phyloP scores from a whole-genome alignment of 768 basidiomycete species.

The Pisolithus microcarpus region DNA sequence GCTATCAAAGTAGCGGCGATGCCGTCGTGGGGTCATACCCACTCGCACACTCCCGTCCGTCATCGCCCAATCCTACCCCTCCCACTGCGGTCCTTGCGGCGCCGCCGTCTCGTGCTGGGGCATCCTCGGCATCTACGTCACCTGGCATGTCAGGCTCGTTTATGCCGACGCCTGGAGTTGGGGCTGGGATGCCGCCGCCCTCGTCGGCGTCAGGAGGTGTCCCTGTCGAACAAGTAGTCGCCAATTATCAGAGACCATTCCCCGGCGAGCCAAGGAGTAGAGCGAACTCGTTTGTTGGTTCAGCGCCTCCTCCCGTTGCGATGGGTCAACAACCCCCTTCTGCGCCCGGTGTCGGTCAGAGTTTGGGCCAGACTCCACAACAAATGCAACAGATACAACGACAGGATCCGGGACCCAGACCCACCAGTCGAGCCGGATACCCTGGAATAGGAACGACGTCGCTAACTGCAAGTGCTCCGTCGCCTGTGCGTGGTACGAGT shows the following conservation, averaged over 20 bases:
- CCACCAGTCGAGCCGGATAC: conserved; percentile 59
- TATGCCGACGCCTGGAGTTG: too few species aligned
- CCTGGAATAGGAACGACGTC: conserved; percentile 78
- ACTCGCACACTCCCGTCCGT: conserved; percentile 53
- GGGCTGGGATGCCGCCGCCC: neutral
- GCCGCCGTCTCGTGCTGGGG: conserved; percentile 33
- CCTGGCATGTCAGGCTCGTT: too few species aligned
- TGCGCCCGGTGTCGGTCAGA: neutral
- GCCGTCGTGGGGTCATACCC: conserved; percentile 76
- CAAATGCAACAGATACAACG: conserved; percentile 9
- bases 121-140: conserved; percentile 11
- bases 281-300: conserved; percentile 39
- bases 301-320: conserved; percentile 17
- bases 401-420: conserved; percentile 40
- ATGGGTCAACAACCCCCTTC: neutral
- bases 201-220: conserved; percentile 38
- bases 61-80: conserved; percentile 52
- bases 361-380: conserved; percentile 6
- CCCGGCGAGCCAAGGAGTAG: conserved; percentile 73
- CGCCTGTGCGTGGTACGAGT: conserved; percentile 35
- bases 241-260: conserved; percentile 75
- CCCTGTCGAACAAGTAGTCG: conserved; percentile 67
- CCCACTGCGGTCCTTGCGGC: conserved; percentile 75
- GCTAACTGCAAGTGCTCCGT: conserved; percentile 56
- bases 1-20: conserved; percentile 73